Conservation (phyloP, 495 filamentous ascomycete genomes). For the Xylaria telfairii region DNA sequence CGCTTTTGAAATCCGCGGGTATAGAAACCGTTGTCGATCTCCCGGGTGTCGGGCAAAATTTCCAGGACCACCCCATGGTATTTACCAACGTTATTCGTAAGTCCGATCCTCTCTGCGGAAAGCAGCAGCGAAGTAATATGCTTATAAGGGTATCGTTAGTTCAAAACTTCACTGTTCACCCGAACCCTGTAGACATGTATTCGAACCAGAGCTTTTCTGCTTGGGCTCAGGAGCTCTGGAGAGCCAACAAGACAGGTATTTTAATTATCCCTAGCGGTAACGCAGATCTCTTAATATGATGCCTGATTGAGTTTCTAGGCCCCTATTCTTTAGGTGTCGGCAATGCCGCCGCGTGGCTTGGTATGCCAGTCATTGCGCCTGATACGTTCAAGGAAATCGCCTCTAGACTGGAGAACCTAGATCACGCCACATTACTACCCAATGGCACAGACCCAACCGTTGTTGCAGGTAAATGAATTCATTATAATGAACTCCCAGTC, state of each 20-base stretch:
- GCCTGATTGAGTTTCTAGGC: slow-evolving; percentile 29
- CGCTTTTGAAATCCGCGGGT: slow-evolving; percentile 50
- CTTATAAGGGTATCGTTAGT: slow-evolving; percentile 33
- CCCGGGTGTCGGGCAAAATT: slow-evolving; percentile 64
- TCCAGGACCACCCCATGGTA: slow-evolving; percentile 61
- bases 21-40: slow-evolving; percentile 57
- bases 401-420: slow-evolving; percentile 40
- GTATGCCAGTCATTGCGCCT: slow-evolving; percentile 52
- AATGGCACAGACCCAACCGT: slow-evolving; percentile 45
- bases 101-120: slow-evolving; percentile 7
- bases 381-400: slow-evolving; percentile 44
- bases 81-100: slow-evolving; percentile 41
- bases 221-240: slow-evolving; percentile 45
- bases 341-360: slow-evolving; percentile 52
- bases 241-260: slow-evolving; percentile 47
- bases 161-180: slow-evolving; percentile 40
- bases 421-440: slow-evolving; percentile 47
- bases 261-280: too few relatives aligned
- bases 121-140: background rate
- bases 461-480: slow-evolving; percentile 36
- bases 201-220: slow-evolving; percentile 45
- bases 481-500: background rate
- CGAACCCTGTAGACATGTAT: slow-evolving; percentile 43
- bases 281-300: too few relatives aligned
- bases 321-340: slow-evolving; percentile 51